phyloP scores from a whole-genome alignment of 176 grass and related monocot genomes.

The Saccharum spontaneum region DNA sequence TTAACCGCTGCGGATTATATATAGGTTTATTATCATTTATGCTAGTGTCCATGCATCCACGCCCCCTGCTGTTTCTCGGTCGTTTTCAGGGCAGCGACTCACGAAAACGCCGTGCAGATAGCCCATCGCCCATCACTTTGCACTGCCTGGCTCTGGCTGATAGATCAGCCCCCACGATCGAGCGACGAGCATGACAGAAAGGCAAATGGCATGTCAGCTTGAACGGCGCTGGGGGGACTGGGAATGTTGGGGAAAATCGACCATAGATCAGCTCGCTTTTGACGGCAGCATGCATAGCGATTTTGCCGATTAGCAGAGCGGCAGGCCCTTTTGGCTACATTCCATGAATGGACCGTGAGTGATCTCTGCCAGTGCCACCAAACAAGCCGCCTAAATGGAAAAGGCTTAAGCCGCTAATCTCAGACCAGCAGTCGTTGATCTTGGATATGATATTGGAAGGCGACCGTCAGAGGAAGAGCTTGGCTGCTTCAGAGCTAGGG shows the following conservation, averaged over 20 bases:
- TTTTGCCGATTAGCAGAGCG: background rate
- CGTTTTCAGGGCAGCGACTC: slow-evolving; percentile 21
- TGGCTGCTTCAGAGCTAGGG: background rate
- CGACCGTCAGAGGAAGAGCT: background rate
- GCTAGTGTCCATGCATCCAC: background rate
- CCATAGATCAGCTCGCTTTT: slow-evolving; percentile 9
- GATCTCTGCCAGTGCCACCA: background rate
- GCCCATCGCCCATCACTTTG: background rate
- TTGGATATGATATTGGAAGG: background rate
- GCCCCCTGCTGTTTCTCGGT: slow-evolving; percentile 5
- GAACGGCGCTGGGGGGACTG: background rate
- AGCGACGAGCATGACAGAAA: background rate
- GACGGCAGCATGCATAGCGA: background rate
- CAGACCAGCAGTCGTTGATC: background rate
- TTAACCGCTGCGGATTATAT: background rate
- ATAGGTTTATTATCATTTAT: background rate
- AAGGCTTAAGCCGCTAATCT: background rate
- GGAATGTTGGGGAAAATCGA: background rate
- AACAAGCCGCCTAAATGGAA: background rate
- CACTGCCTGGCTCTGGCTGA: background rate
- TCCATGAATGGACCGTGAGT: background rate
- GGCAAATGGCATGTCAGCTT: background rate
- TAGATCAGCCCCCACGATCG: background rate
- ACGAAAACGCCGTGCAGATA: background rate
- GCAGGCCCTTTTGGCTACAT: background rate